phyloP scores from a whole-genome alignment of 768 basidiomycete species.

The Megacollybia marginata region DNA sequence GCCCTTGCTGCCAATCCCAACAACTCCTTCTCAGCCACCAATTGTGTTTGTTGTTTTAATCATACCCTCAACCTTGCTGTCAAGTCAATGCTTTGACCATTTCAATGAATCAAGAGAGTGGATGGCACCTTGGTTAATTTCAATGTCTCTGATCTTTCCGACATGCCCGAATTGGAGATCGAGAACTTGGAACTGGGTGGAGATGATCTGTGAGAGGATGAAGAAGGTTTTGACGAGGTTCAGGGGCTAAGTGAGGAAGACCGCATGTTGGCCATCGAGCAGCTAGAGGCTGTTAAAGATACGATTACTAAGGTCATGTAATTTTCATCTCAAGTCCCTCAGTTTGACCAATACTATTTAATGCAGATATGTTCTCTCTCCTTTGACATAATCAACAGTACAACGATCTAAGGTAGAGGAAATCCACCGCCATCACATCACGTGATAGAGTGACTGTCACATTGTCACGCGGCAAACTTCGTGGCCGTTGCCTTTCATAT shows the following conservation, averaged over 20 bases:
- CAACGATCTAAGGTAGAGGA: constrained; percentile 11
- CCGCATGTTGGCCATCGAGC: neutral
- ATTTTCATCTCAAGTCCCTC: neutral
- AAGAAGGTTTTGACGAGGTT: neutral
- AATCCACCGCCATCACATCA: too few relatives aligned
- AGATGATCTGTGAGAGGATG: neutral
- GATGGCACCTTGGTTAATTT: neutral
- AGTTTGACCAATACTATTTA: neutral
- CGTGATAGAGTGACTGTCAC: too few relatives aligned
- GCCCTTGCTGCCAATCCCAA: constrained; percentile 5
- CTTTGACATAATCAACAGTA: constrained; percentile 14
- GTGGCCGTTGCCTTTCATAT: too few relatives aligned
- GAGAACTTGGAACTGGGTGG: neutral
- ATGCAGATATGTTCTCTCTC: constrained; percentile 14
- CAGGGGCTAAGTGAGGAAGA: neutral
- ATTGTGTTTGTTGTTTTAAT: constrained; percentile 2
- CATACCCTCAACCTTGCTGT: neutral
- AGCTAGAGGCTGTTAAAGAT: neutral
- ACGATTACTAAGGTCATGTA: neutral
- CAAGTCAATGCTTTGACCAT: neutral
- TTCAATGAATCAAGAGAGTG: neutral
- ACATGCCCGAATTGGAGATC: neutral
- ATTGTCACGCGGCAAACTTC: too few relatives aligned
- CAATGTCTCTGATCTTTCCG: neutral
- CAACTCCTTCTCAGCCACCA: constrained; percentile 3